Conservation (phyloP, 2,329 filamentous ascomycete genomes). For the Cladophialophora chaetospira region DNA sequence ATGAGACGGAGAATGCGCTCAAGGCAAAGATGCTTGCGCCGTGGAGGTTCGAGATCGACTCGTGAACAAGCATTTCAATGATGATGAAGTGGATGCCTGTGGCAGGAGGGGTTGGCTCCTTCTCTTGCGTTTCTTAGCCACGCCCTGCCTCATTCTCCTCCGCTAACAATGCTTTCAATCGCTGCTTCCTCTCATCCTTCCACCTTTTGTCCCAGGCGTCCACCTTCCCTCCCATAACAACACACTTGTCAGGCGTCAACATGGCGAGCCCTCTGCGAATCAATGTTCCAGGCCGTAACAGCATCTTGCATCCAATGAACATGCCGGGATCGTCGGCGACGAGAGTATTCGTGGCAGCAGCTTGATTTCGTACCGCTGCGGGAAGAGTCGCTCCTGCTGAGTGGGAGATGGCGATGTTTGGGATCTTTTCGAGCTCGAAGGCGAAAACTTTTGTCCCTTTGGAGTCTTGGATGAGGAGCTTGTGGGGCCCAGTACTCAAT, state of each 20-base stretch:
- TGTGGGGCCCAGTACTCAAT: slow-evolving; percentile 65
- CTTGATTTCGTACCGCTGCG: not conserved
- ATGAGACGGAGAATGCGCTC: slow-evolving; percentile 72
- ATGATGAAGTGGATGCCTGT: no score
- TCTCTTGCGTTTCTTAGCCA: not conserved
- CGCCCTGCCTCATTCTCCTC: slow-evolving; percentile 36
- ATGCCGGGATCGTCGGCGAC: slow-evolving; percentile 48
- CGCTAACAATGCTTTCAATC: slow-evolving; percentile 61
- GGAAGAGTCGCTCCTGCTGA: slow-evolving; percentile 15
- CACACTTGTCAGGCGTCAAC: slow-evolving; percentile 67
- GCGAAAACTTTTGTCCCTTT: slow-evolving; percentile 69
- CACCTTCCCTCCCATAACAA: slow-evolving; percentile 84
- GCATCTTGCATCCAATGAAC: slow-evolving; percentile 78
- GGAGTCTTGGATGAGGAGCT: slow-evolving; percentile 79
- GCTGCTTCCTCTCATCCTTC: slow-evolving; percentile 69
- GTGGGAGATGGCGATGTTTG: slow-evolving; percentile 59
- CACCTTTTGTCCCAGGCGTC: slow-evolving; percentile 78
- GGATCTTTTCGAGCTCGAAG: slow-evolving; percentile 69
- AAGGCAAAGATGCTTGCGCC: slow-evolving; percentile 77
- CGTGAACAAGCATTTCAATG: no score
- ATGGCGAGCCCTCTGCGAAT: slow-evolving; percentile 78
- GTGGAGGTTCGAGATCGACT: slow-evolving; percentile 56
- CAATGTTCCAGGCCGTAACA: slow-evolving; percentile 65
- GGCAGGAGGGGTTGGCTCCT: not conserved
- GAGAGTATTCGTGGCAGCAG: not conserved